These are phyloP conservation scores for Talaromyces funiculosus DNA, from an alignment of 2,329 filamentous ascomycete species.

Conservation along the genomic window DNA sequence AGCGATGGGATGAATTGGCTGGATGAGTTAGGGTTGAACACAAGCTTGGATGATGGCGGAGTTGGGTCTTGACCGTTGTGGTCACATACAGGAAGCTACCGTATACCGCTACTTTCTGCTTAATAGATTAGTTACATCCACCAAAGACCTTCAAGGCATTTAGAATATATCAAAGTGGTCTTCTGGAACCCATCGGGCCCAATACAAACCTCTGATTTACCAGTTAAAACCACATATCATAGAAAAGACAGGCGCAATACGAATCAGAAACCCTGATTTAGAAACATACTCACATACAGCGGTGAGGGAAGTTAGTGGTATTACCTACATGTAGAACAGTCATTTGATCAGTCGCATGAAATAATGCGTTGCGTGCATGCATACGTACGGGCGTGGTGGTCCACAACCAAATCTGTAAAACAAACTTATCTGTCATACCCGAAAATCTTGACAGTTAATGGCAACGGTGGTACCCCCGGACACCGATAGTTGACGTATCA, in stretches of 20 bases:
- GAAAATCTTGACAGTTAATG: background rate
- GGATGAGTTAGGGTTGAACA: slow-evolving; percentile 6
- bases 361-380: background rate
- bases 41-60: background rate
- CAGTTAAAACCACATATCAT: background rate
- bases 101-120: background rate
- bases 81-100: background rate
- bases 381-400: background rate
- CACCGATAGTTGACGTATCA: background rate
- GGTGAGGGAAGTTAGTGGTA: background rate
- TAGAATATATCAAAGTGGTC: background rate
- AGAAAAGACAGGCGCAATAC: background rate
- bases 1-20: slow-evolving; percentile 10
- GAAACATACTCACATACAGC: background rate
- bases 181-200: too few species aligned
- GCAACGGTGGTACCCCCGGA: background rate
- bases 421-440: background rate
- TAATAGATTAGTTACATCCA: background rate
- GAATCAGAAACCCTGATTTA: background rate
- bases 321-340: background rate
- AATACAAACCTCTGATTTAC: background rate
- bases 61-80: background rate
- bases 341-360: slow-evolving; percentile 2
- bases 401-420: background rate
- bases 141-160: background rate